phyloP scores from a whole-genome alignment of 225 moss, liverwort and hornwort species.

The Bryoerythrophyllum caledonicum region DNA sequence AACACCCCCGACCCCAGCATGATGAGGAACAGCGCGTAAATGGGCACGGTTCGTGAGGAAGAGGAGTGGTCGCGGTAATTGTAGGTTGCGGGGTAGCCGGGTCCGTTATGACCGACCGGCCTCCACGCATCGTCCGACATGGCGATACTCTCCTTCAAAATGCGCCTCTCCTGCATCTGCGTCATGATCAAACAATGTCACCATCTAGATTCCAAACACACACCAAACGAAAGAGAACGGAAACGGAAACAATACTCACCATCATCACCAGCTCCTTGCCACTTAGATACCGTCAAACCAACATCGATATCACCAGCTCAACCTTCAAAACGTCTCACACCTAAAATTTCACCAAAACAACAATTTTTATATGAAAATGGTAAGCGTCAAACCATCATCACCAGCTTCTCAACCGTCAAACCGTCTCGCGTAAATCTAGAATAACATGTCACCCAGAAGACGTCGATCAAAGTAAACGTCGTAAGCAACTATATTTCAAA shows the following conservation, averaged over 20 bases:
- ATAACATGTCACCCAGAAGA: not conserved
- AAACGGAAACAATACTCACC: no score
- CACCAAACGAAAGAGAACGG: no score
- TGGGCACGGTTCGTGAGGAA: slow-evolving; percentile 24
- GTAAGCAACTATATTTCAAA: no score
- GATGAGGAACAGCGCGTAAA: slow-evolving; percentile 48
- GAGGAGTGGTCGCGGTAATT: not conserved
- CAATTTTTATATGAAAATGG: no score
- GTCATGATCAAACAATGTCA: not conserved
- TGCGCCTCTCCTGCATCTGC: slow-evolving; percentile 25
- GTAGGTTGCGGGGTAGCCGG: not conserved
- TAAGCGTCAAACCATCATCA: not conserved
- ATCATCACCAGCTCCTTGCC: not conserved
- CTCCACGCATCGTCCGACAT: no score
- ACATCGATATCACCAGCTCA: no score
- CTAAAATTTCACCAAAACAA: no score
- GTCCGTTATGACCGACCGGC: not conserved
- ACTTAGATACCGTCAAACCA: no score
- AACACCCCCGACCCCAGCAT: slow-evolving; percentile 48
- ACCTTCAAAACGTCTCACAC: no score
- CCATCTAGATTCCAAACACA: not conserved
- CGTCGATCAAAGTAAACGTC: not conserved
- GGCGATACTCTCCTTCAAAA: not conserved
- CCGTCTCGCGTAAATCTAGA: not conserved
- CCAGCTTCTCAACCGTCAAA: not conserved